Conservation (phyloP, 1,284 basidiomycete genomes). For the Tausonia pullulans region DNA sequence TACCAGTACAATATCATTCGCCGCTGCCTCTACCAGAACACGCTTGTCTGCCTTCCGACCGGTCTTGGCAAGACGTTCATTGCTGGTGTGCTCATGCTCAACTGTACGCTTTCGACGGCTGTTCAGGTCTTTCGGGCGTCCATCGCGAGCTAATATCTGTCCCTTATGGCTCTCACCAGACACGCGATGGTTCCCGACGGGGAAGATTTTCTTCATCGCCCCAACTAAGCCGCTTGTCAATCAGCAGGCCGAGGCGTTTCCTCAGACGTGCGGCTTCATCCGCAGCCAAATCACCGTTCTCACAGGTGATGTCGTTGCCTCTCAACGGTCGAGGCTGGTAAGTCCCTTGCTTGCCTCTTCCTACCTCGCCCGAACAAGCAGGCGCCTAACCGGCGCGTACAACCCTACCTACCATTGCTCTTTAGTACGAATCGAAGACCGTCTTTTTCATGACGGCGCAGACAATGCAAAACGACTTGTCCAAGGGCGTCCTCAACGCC, state of each 20-base stretch:
- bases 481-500: slow-evolving; percentile 60
- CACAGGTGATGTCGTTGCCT: slow-evolving; percentile 52
- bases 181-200: slow-evolving; percentile 86
- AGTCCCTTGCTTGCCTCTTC: slow-evolving; percentile 26
- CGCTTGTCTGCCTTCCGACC: slow-evolving; percentile 87
- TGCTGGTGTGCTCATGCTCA: slow-evolving; percentile 91
- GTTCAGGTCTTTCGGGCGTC: slow-evolving; percentile 5
- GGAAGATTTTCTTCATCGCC: slow-evolving; percentile 89
- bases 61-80: slow-evolving; percentile 98
- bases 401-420: not conserved
- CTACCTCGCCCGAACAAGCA: too few species aligned
- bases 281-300: slow-evolving; percentile 74
- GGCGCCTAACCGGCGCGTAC: not conserved
- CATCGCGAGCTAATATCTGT: too few species aligned
- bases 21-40: slow-evolving; percentile 81
- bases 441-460: slow-evolving; percentile 99
- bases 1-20: slow-evolving; percentile 94
- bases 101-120: slow-evolving; percentile 46
- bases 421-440: slow-evolving; percentile 69
- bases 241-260: slow-evolving; percentile 90
- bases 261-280: slow-evolving; percentile 86
- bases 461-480: slow-evolving; percentile 82
- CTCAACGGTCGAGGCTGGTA: slow-evolving; percentile 50
- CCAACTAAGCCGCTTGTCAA: slow-evolving; percentile 92
- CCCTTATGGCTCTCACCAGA: slow-evolving; percentile 37